Percentiles rank a stretch among this genome's conserved stretches.
These are phyloP conservation scores for Gliomastix tumulicola DNA, from an alignment of 2,329 filamentous ascomycete genomes.

Conservation along the genomic window DNA sequence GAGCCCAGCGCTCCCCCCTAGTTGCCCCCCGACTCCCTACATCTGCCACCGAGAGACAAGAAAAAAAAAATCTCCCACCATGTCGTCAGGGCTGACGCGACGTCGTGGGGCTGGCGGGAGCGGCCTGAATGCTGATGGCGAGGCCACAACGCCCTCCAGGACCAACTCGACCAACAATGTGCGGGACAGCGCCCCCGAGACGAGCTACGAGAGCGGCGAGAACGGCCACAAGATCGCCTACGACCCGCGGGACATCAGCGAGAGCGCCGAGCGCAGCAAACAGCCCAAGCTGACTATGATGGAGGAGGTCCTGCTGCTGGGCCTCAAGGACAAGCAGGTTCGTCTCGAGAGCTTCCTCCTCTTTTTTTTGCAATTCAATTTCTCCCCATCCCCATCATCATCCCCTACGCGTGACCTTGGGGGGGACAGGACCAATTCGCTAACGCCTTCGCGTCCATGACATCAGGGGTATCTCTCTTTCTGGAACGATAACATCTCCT, in stretches of 20 bases:
- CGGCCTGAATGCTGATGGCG: conserved; percentile 55
- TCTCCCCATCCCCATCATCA: conserved; percentile 4
- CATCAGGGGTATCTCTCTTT: conserved; percentile 93
- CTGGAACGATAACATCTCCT: conserved; percentile 99
- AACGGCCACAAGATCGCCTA: conserved; percentile 99
- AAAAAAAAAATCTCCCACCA: conserved; percentile 14
- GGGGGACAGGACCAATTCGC: too few species aligned
- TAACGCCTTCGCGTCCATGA: neutral
- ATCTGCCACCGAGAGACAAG: too few species aligned
- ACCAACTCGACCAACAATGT: conserved; percentile 48
- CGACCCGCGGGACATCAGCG: conserved; percentile 93
- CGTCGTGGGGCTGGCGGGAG: conserved; percentile 62
- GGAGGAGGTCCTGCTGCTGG: conserved; percentile 94
- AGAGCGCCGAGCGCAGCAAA: conserved; percentile 92
- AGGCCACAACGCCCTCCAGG: conserved; percentile 49
- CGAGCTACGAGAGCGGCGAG: conserved; percentile 84
- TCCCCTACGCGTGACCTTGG: too few species aligned
- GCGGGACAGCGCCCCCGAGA: conserved; percentile 56
- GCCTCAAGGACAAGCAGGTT: conserved; percentile 97
- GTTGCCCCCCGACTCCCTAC: too few species aligned
- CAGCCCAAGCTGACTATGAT: conserved; percentile 98
- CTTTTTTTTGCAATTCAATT: too few species aligned
- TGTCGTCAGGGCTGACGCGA: conserved; percentile 47
- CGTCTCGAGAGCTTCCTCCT: too few species aligned
- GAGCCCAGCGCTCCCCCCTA: too few species aligned